These are phyloP conservation scores for Secale cereale DNA, from an alignment of 176 grass and related monocot genomes.

Conservation along the genomic window DNA sequence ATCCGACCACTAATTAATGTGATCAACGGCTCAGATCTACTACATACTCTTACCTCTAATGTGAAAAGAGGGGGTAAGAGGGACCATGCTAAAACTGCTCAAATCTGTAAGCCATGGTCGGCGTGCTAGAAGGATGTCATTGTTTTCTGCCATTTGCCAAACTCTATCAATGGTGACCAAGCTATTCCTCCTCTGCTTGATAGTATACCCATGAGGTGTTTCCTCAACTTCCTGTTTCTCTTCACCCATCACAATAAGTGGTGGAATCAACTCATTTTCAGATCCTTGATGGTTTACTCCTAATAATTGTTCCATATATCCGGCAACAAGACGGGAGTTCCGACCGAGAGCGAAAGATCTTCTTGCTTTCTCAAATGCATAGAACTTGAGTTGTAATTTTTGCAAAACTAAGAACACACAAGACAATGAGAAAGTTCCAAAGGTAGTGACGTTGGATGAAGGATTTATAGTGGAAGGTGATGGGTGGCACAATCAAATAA, in stretches of 20 bases:
- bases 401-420: not conserved
- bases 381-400: not conserved
- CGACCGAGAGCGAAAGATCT: not conserved
- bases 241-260: slow-evolving; percentile 22
- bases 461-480: too few species aligned
- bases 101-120: not conserved
- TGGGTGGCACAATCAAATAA: not conserved
- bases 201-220: not conserved
- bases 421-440: not conserved
- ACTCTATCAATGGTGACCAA: not conserved
- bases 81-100: too few species aligned
- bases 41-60: too few species aligned
- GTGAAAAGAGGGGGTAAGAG: too few species aligned
- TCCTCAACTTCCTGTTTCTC: not conserved
- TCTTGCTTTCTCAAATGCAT: not conserved
- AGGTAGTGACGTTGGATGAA: too few species aligned
- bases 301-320: not conserved
- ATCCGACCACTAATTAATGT: too few species aligned
- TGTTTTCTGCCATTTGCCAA: not conserved
- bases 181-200: not conserved
- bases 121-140: not conserved
- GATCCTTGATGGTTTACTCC: not conserved
- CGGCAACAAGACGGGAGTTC: not conserved
- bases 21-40: too few species aligned
- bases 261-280: not conserved